Percentiles rank a stretch among this genome's conserved stretches.
Evolutionary conservation across 306 rosid species (phyloP).

Genomic region (Begonia peltatifolia): DNA sequence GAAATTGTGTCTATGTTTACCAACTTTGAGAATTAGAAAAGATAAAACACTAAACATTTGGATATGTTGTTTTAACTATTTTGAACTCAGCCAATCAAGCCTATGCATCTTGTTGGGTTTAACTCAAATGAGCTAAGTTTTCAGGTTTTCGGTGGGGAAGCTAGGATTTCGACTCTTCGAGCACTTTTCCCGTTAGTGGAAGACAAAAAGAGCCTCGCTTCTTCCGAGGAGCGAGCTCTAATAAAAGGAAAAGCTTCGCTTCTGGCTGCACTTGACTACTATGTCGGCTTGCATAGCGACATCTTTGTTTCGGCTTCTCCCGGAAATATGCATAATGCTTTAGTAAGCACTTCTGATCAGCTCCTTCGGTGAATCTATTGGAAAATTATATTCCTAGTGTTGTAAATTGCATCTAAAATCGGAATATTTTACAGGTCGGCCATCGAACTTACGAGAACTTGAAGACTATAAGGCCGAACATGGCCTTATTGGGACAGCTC

Average conservation of each 20-base stretch:
- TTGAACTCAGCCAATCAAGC: too few relatives aligned
- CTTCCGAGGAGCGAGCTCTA: constrained; percentile 46
- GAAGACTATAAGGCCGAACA: constrained; percentile 91
- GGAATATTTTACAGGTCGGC: constrained; percentile 51
- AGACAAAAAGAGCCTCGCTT: constrained; percentile 81
- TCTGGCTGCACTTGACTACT: constrained; percentile 89
- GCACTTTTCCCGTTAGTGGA: constrained; percentile 78
- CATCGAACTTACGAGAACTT: constrained; percentile 75
- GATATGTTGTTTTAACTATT: too few relatives aligned
- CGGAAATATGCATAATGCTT: constrained; percentile 97
- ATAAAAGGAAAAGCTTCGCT: constrained; percentile 93
- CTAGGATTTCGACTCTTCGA: constrained; percentile 68
- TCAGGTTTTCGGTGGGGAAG: constrained; percentile 92
- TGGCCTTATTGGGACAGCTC: constrained; percentile 83
- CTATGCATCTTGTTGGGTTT: too few relatives aligned
- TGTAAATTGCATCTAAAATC: neutral
- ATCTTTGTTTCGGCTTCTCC: constrained; percentile 96
- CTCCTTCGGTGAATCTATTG: neutral
- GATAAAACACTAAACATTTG: too few relatives aligned
- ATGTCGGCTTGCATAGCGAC: constrained; percentile 80
- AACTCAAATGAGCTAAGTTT: neutral
- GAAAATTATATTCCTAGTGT: neutral
- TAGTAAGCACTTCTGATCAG: constrained; percentile 43
- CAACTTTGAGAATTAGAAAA: too few relatives aligned
- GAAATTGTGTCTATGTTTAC: too few relatives aligned